These are phyloP conservation scores for Saccharomyces mikatae DNA, from an alignment of 805 yeast species.

Conservation along the genomic window DNA sequence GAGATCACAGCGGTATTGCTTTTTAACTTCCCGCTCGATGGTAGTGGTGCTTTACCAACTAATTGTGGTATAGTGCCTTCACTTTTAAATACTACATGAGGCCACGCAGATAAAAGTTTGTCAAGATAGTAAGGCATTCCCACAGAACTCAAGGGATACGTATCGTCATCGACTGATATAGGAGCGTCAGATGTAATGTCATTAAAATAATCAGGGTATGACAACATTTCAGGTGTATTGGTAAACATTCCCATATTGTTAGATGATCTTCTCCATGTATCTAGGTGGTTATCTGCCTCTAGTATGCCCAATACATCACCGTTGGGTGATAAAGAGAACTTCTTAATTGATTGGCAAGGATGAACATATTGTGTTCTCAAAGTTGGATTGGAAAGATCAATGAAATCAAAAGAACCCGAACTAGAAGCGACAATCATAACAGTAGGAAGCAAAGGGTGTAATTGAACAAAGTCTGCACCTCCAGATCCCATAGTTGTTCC, in stretches of 20 bases:
- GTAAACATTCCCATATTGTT: slow-evolving; percentile 17
- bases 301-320: slow-evolving; percentile 73
- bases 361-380: slow-evolving; percentile 29
- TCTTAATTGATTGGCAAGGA: slow-evolving; percentile 29
- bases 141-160: slow-evolving; percentile 55
- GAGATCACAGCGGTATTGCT: not conserved
- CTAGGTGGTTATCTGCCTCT: slow-evolving; percentile 51
- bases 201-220: slow-evolving; percentile 45
- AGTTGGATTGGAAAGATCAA: slow-evolving; percentile 76
- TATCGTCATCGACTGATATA: slow-evolving; percentile 35
- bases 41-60: slow-evolving; percentile 36
- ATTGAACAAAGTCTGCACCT: slow-evolving; percentile 75
- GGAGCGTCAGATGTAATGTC: slow-evolving; percentile 24
- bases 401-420: slow-evolving; percentile 75
- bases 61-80: slow-evolving; percentile 51
- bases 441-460: slow-evolving; percentile 82
- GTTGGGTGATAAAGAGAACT: slow-evolving; percentile 35
- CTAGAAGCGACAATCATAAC: slow-evolving; percentile 66
- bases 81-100: slow-evolving; percentile 52
- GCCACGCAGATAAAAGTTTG: slow-evolving; percentile 73
- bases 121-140: slow-evolving; percentile 86
- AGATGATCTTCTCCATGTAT: slow-evolving; percentile 26
- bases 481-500: slow-evolving; percentile 39
- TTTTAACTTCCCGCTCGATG: slow-evolving; percentile 7
- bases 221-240: slow-evolving; percentile 38